Evolutionary conservation across 495 filamentous ascomycete genomes (phyloP).

Genomic region (Aspergillus sclerotiicarbonarius): DNA sequence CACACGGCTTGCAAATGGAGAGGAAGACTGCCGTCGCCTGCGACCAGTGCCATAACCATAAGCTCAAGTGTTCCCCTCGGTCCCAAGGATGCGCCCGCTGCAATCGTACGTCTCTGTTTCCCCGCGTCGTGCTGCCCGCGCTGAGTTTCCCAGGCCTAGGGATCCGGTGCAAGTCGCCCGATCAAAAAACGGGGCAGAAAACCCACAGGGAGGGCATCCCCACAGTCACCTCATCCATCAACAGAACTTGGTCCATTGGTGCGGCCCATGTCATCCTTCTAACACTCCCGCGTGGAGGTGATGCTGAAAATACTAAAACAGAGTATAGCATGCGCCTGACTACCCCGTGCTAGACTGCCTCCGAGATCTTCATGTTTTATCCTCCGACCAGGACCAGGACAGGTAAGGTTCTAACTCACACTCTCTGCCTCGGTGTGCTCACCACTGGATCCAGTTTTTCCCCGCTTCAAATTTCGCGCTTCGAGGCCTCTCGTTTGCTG

Average conservation of each 20-base stretch:
- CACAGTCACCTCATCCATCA: not conserved
- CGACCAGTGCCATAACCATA: slow-evolving; percentile 4
- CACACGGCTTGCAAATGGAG: no score
- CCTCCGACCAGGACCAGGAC: not conserved
- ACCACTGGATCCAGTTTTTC: not conserved
- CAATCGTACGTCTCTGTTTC: not conserved
- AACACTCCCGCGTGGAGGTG: not conserved
- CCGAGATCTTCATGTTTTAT: not conserved
- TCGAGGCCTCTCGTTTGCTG: not conserved
- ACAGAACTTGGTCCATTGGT: not conserved
- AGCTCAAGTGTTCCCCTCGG: slow-evolving; percentile 1
- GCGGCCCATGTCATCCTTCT: not conserved
- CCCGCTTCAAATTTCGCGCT: not conserved
- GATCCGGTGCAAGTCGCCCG: not conserved
- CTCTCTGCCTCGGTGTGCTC: not conserved
- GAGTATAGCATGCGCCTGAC: not conserved
- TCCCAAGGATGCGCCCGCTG: not conserved
- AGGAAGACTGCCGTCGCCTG: not conserved
- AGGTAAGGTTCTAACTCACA: not conserved
- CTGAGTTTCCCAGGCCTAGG: not conserved
- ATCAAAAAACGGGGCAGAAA: not conserved
- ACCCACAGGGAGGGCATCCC: not conserved
- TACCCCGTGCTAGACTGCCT: not conserved
- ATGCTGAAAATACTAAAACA: not conserved
- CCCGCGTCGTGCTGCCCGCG: not conserved